These are phyloP conservation scores for Blastobotrys parvus DNA, from an alignment of 805 yeast genomes.

Conservation along the genomic window DNA sequence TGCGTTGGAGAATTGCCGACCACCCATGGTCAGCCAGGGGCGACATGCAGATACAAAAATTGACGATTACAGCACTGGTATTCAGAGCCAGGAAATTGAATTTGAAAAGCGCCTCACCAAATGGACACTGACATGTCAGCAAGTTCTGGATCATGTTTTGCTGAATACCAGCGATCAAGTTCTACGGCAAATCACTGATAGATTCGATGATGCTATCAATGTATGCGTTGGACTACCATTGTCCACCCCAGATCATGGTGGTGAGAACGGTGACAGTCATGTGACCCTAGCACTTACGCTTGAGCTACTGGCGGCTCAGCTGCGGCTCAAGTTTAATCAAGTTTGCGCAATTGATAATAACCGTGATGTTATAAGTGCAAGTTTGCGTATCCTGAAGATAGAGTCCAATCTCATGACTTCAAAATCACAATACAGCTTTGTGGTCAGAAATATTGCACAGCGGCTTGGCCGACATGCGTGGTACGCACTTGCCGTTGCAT, in stretches of 20 bases:
- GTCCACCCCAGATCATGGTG: not conserved
- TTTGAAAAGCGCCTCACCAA: not conserved
- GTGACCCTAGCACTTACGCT: not conserved
- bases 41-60: too few species aligned
- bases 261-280: not conserved
- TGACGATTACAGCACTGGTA: too few species aligned
- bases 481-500: not conserved
- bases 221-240: not conserved
- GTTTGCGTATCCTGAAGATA: not conserved
- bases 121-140: not conserved
- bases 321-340: not conserved
- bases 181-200: not conserved
- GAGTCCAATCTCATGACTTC: not conserved
- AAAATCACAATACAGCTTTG: not conserved
- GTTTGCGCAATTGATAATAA: not conserved
- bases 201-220: not conserved
- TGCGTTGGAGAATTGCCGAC: conserved; percentile 16
- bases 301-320: not conserved
- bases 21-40: conserved; percentile 12
- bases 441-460: not conserved
- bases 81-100: conserved; percentile 10
- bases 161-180: not conserved
- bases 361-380: not conserved
- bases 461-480: not conserved
- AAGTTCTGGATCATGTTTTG: not conserved